These are phyloP conservation scores for Chlamydomonas schloesseri DNA, from an alignment of 139 green algal genomes.

Conservation along the genomic window DNA sequence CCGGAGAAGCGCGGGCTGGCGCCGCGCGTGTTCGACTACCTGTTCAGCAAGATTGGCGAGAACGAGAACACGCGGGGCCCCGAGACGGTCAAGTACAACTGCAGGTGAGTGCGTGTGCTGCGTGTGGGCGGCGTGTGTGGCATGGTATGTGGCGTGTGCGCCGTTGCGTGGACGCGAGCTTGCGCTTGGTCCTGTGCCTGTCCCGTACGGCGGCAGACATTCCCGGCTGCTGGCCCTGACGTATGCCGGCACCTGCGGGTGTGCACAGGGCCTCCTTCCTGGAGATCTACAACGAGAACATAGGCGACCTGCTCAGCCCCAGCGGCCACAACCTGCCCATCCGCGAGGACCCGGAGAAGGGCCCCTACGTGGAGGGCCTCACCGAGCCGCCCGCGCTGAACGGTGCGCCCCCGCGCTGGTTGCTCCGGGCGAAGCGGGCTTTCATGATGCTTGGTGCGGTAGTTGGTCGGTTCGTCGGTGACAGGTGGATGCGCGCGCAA, in stretches of 20 bases:
- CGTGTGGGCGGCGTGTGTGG: no score
- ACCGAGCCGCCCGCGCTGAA: slow-evolving; percentile 79
- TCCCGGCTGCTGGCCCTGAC: no score
- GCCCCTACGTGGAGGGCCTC: slow-evolving; percentile 89
- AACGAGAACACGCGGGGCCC: slow-evolving; percentile 58
- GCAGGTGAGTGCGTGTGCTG: neutral
- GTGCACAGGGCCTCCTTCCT: slow-evolving; percentile 63
- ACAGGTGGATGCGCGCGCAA: no score
- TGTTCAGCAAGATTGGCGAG: slow-evolving; percentile 81
- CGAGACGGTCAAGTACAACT: slow-evolving; percentile 40
- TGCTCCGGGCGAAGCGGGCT: no score
- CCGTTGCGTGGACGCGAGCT: no score
- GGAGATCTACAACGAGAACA: slow-evolving; percentile 98
- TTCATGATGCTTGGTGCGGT: no score
- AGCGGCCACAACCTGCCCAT: slow-evolving; percentile 68
- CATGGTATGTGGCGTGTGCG: no score
- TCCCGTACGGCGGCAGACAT: no score
- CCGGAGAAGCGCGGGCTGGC: slow-evolving; percentile 77
- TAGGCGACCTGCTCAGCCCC: slow-evolving; percentile 87
- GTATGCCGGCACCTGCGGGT: no score
- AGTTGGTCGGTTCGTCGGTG: no score
- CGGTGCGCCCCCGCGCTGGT: slow-evolving; percentile 68
- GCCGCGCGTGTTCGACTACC: slow-evolving; percentile 85
- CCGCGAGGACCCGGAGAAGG: slow-evolving; percentile 81
- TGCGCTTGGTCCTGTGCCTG: no score